Base-by-base conservation (phyloP, 345 rosid species). In the Melastoma malabathricum region DNA sequence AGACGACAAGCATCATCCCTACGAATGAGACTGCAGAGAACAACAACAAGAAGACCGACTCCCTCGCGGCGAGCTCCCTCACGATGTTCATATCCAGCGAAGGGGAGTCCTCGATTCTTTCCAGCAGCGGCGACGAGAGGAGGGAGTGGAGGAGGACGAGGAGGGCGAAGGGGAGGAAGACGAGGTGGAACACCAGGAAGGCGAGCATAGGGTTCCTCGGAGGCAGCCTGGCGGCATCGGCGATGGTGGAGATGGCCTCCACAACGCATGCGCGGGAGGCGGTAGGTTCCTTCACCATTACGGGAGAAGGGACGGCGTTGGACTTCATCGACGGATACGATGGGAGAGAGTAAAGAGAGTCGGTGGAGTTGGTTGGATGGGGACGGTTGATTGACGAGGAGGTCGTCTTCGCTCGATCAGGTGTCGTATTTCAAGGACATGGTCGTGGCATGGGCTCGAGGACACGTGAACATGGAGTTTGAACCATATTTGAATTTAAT, bases 111-210 rank as follows among this genome's bases (percentile, higher is more conserved):
- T 61, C 59, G 12, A 54, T 19, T 25, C 38, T 54, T 43, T 18
- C 54, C 25, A 54, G 9, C 3, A 54, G 49, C 2, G 39, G 22
- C 43, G 20, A 39, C 13, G 20, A 41, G 34, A 34, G 22, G 19
- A 51, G 43, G 41, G 13, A 31, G 41, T 61, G 65, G 29, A 61
- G 44, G 4, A 61, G 52, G 43, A 47, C 59, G 14, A 61, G 27
- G 27, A 61, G 39, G 44, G 43, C 47, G 29, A 54, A 54, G 34
- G 65, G 59, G n/a, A 3, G 41, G 43, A 61, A 34, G 0, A 34
- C 41, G 20, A 51, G 43, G 44, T 27, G 44, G 20, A 51, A 15
- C 29, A 15, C 14, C 25, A 53, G 59, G 53, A 61, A 18, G 12
- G 27, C 25, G 29, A 61, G 29, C 18, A 20, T 53, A 25, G 47